Conservation (phyloP, 306 rosid genomes). For the barrel medic (Medicago truncatula) region MtrunA17r5.0-ANR NC_053043.1:529001-529500, state of each 20-base stretch:
- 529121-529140: constrained; percentile 83
- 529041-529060: constrained; percentile 95
- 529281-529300: background rate
- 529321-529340: background rate
- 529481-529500: background rate
- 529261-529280: constrained; percentile 11
- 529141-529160: constrained; percentile 38
- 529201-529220: background rate
- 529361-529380: constrained; percentile 18
- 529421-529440: background rate
- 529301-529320: constrained; percentile 10
- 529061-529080: constrained; percentile 91
- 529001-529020: constrained; percentile 45
- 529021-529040: constrained; percentile 54
- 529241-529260: constrained; percentile 5
- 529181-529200: too few species aligned
- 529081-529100: constrained; percentile 87
- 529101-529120: constrained; percentile 80
- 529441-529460: background rate
- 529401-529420: background rate
- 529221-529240: constrained; percentile 8
- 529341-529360: background rate
- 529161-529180: background rate
- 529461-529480: background rate
- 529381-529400: background rate